These are phyloP conservation scores for Candida quercuum DNA, from an alignment of 805 yeast genomes.

Conservation along the genomic window DNA sequence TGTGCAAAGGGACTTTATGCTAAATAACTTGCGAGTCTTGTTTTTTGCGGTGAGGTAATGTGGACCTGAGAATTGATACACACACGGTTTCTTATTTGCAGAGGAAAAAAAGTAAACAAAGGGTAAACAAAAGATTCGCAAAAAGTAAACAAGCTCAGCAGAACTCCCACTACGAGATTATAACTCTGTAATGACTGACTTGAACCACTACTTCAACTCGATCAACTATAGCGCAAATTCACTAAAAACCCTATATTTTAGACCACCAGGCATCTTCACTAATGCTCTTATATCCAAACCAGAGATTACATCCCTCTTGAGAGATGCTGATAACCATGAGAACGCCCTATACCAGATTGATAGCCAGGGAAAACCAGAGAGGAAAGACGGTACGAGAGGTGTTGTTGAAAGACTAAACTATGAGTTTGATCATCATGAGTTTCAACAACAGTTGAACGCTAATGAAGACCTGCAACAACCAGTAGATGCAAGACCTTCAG, in stretches of 20 bases:
- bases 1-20: too few species aligned
- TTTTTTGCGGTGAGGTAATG: too few species aligned
- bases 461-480: too few species aligned
- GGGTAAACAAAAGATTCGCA: too few species aligned
- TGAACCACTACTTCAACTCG: constrained; percentile 6
- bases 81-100: not conserved
- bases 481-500: constrained; percentile 17
- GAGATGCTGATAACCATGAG: constrained; percentile 54
- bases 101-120: not conserved
- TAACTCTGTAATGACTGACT: constrained; percentile 16
- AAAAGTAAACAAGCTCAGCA: too few species aligned
- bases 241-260: constrained; percentile 35
- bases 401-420: constrained; percentile 30
- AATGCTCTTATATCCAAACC: constrained; percentile 53
- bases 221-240: constrained; percentile 15
- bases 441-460: constrained; percentile 22
- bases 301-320: constrained; percentile 47
- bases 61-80: not conserved
- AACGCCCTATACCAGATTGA: constrained; percentile 43
- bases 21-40: too few species aligned
- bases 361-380: constrained; percentile 31
- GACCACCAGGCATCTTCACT: constrained; percentile 57
- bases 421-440: constrained; percentile 28
- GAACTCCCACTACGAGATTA: too few species aligned
- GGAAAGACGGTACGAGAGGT: constrained; percentile 47